Percentiles rank a stretch among this genome's conserved stretches.
Conservation (phyloP, 2,329 filamentous ascomycete genomes). For the Trichocomaceae sp. region DNA sequence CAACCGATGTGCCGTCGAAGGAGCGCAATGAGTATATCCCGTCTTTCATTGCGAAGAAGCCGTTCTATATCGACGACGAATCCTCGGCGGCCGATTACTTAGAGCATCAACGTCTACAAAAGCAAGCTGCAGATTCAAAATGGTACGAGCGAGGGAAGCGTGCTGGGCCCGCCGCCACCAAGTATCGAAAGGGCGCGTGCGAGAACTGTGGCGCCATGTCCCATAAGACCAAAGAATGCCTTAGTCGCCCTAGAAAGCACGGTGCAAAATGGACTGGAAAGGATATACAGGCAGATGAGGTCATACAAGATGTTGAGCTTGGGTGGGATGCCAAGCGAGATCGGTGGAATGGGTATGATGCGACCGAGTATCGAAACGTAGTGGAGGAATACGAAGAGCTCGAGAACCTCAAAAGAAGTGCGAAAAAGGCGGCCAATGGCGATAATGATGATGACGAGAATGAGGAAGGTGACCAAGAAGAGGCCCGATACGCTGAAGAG, state of each 20-base stretch:
- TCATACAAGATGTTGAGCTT: slow-evolving; percentile 74
- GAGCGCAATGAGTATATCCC: slow-evolving; percentile 99
- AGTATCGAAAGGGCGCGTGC: slow-evolving; percentile 95
- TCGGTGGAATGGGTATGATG: slow-evolving; percentile 96
- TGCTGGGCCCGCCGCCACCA: slow-evolving; percentile 79
- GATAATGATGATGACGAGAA: slow-evolving; percentile 52
- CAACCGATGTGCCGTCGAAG: slow-evolving; percentile 55
- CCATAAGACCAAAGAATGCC: slow-evolving; percentile 89
- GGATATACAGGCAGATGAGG: slow-evolving; percentile 89
- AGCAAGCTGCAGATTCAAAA: slow-evolving; percentile 63
- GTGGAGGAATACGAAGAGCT: slow-evolving; percentile 83
- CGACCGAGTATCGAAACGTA: slow-evolving; percentile 76
- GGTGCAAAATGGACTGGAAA: slow-evolving; percentile 88
- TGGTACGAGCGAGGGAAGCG: slow-evolving; percentile 93
- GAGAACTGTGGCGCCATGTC: slow-evolving; percentile 98
- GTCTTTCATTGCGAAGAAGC: slow-evolving; percentile 94
- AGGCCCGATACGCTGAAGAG: slow-evolving; percentile 76
- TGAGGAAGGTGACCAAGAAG: slow-evolving; percentile 32
- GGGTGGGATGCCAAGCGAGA: slow-evolving; percentile 98
- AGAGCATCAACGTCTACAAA: slow-evolving; percentile 85
- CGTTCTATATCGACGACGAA: slow-evolving; percentile 83
- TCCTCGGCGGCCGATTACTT: slow-evolving; percentile 78
- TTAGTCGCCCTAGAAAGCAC: slow-evolving; percentile 78
- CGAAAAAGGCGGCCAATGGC: slow-evolving; percentile 45
- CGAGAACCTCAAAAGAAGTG: slow-evolving; percentile 62